Evolutionary conservation across 306 rosid genomes (phyloP).

Genomic region (Rosa rugosa): DNA sequence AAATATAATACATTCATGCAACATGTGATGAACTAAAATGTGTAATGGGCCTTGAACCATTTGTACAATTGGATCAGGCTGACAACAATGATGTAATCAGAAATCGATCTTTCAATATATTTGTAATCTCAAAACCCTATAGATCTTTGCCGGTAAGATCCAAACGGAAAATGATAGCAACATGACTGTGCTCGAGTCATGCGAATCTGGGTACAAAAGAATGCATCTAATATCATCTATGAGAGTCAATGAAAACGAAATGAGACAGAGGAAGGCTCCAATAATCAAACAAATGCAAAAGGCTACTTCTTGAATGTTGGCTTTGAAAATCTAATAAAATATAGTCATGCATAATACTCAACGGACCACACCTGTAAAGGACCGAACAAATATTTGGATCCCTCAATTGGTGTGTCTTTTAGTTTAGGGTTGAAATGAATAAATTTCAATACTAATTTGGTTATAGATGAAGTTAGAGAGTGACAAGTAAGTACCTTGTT

Average conservation of each 20-base stretch:
- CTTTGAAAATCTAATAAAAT: neutral
- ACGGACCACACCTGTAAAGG: conserved; percentile 1
- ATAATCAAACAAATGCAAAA: neutral
- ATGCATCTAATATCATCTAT: neutral
- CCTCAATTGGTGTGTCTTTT: neutral
- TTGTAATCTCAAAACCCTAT: too few species aligned
- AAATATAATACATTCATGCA: too few species aligned
- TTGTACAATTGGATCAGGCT: neutral
- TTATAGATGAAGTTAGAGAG: neutral
- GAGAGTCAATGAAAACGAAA: neutral
- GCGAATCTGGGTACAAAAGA: conserved; percentile 13
- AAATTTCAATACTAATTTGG: neutral
- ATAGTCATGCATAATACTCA: conserved; percentile 7
- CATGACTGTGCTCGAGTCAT: neutral
- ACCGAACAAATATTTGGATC: conserved; percentile 5
- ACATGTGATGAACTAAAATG: too few species aligned
- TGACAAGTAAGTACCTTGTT: neutral
- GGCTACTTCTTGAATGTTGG: conserved; percentile 1
- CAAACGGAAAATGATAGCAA: neutral
- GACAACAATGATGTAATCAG: neutral
- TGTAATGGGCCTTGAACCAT: neutral
- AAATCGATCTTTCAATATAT: too few species aligned
- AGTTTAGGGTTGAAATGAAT: neutral
- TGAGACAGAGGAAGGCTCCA: neutral
- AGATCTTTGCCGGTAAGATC: neutral